Evolutionary conservation across 495 filamentous ascomycete genomes (phyloP), one percentile per base, ranked within the genome.

Genomic region (Penicillium herquei): DNA sequence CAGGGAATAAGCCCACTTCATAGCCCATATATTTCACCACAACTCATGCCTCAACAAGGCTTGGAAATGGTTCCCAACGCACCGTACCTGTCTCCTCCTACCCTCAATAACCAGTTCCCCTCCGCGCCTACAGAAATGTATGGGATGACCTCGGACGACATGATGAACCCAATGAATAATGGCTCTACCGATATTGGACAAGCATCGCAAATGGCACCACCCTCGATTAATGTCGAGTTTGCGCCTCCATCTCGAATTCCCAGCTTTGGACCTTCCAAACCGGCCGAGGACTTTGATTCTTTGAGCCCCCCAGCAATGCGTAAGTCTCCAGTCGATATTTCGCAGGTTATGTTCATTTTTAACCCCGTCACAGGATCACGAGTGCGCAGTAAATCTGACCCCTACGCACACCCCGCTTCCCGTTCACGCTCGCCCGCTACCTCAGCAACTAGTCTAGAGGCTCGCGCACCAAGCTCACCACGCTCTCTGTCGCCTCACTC

Each of bases 141-240:
- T 75, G 81, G 70, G 34, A 74, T 56, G 68, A 74, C 63, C 8
- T 49, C 55, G 3, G 74, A 75, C 13, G 64, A 61, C 33, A 51
- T 61, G 52, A 49, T 72, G 60, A 59, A 59, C 31, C 55, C 10
- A 60, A 62, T 67, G 46, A 67, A 67, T 44, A 59, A 60, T 18
- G 75, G 71, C 49, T 73, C 73, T 26, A 26, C 21, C 40, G 87
- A 88, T 43, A 82, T 88, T 61, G 83, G 83, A n/a, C 82, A 85
- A 56, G 82, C 84, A 9, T 85, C 87, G 35, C 84, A 89, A 57
- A 89, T 92, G 77, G 85, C 86, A 7, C 89, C 91, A 34, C 91
- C 91, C 0, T 89, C 91, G 40, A 97, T 98, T 67, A 94, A 92
- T 63, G 91, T 98, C 59, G 87, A 96, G 67, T 91, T 91, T 69